Base-by-base conservation (phyloP, 441 rosid genomes). In the Populus hybrid region DNA sequence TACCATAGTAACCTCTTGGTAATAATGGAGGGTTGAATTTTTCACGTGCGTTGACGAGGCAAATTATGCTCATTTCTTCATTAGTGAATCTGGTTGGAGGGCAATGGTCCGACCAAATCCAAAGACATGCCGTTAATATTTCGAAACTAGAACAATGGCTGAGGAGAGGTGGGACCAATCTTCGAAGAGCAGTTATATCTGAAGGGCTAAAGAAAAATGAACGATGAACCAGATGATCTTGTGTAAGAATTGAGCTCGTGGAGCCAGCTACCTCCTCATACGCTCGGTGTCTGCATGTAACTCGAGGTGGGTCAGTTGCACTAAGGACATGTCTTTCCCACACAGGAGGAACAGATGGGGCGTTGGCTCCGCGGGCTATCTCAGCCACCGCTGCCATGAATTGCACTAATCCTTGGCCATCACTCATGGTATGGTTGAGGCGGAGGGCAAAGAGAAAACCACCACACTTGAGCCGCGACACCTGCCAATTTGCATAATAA, bases 31-130 rank as follows among this genome's bases (percentile, higher is more conserved):
- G 86, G 35, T 77, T 63, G 9, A 82, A 67, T 18, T 79, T 85
- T 14, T 75, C n/a, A n/a, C 89, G 85, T 0, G 86, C 73, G 68
- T 83, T 84, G 16, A 76, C 79, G 34, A 78, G 0, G 68, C 74
- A 74, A 0, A 82, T 46, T 7, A 87, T 12, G 1, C 93, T 83
- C 78, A 83, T 84, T 66, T 82, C 83, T 7, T 85, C 84, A 4
- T 70, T 6, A 0, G 88, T n/a, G 87, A 28, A 28, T 84, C 79
- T 1, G 80, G 86, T 1, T 28, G 75, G 64, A 88, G 46, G 0
- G 92, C 90, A 1, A 70, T 26, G 0, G 91, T 89, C 0, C 91
- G 87, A 67, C 87, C 87, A 85, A 7, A 85, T 88, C 93, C 91
- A 91, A 8, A 88, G 66, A 71, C 83, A 89, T 16, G 91, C 89